phyloP scores from a whole-genome alignment of 2,329 filamentous ascomycete species.

The Aspergillus melleus region DNA sequence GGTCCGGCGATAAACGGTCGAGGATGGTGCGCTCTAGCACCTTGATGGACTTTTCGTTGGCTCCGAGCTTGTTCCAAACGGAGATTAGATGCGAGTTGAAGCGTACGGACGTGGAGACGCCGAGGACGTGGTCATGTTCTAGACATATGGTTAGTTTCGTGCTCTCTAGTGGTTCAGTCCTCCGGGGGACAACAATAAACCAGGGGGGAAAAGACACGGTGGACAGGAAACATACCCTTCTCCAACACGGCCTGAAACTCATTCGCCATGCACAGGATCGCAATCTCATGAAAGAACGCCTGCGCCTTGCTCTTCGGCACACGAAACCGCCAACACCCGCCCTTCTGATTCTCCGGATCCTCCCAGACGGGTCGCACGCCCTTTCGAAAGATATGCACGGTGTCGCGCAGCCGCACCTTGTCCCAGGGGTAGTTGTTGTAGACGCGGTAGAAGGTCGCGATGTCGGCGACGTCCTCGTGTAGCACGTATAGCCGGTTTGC shows the following conservation, averaged over 20 bases:
- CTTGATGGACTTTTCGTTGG: conserved; percentile 76
- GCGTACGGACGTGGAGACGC: conserved; percentile 80
- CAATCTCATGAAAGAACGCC: conserved; percentile 44
- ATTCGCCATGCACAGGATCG: conserved; percentile 37
- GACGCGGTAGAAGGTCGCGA: conserved; percentile 69
- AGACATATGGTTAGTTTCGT: conserved; percentile 1
- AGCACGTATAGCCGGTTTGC: conserved; percentile 38
- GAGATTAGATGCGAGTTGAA: conserved; percentile 88
- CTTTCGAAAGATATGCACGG: conserved; percentile 75
- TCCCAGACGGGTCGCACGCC: conserved; percentile 78
- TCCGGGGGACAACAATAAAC: neutral
- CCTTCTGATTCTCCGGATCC: conserved; percentile 80
- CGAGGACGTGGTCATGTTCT: conserved; percentile 84
- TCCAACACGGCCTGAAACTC: conserved; percentile 67
- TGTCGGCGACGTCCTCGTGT: conserved; percentile 43
- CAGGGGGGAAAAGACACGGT: neutral
- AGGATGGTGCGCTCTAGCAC: conserved; percentile 71
- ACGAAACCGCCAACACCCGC: conserved; percentile 90
- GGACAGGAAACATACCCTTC: conserved; percentile 60
- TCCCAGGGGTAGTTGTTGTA: conserved; percentile 78
- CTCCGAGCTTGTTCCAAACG: conserved; percentile 89
- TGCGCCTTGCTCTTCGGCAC: conserved; percentile 72
- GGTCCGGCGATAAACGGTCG: conserved; percentile 68
- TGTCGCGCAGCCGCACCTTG: conserved; percentile 74
- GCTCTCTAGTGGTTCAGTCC: neutral